These are phyloP conservation scores for Alloascoidea hylecoeti DNA, from an alignment of 805 yeast species.

Conservation along the genomic window DNA sequence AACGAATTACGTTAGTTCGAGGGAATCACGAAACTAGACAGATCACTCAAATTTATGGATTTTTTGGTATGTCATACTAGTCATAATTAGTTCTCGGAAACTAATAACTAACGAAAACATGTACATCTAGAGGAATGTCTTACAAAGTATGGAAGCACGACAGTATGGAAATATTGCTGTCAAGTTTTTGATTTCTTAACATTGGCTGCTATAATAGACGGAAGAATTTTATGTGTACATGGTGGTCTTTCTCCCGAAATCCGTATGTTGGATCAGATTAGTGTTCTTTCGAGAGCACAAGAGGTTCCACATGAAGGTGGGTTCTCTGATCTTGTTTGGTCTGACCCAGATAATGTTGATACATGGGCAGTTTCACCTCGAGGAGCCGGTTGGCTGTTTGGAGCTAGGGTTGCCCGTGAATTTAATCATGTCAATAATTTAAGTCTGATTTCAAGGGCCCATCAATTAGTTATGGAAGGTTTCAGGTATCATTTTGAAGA, in stretches of 20 bases:
- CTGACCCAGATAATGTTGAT: conserved; percentile 94
- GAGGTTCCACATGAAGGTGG: conserved; percentile 99
- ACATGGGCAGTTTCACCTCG: conserved; percentile 98
- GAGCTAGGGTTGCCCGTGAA: conserved; percentile 86
- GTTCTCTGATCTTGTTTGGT: conserved; percentile 94
- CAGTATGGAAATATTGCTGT: conserved; percentile 94
- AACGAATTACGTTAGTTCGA: conserved; percentile 76
- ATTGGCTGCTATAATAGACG: conserved; percentile 91
- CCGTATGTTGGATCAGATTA: conserved; percentile 90
- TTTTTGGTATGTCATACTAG: conserved; percentile 27
- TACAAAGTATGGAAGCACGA: conserved; percentile 84
- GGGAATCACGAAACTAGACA: conserved; percentile 98
- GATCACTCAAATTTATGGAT: conserved; percentile 97
- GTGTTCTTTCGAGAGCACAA: conserved; percentile 90
- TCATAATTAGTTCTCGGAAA: background rate
- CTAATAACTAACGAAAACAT: background rate
- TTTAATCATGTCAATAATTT: conserved; percentile 91
- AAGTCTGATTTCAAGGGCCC: conserved; percentile 86
- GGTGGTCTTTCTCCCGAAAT: conserved; percentile 97
- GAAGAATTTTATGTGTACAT: conserved; percentile 87
- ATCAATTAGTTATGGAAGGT: conserved; percentile 97
- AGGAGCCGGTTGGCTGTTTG: conserved; percentile 98
- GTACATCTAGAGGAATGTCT: conserved; percentile 65
- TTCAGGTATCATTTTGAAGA: conserved; percentile 93
- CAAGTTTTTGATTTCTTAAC: conserved; percentile 92